These are phyloP conservation scores for Trichophyton mentagrophytes DNA, from an alignment of 2,329 filamentous ascomycete species.

Conservation along the genomic window DNA sequence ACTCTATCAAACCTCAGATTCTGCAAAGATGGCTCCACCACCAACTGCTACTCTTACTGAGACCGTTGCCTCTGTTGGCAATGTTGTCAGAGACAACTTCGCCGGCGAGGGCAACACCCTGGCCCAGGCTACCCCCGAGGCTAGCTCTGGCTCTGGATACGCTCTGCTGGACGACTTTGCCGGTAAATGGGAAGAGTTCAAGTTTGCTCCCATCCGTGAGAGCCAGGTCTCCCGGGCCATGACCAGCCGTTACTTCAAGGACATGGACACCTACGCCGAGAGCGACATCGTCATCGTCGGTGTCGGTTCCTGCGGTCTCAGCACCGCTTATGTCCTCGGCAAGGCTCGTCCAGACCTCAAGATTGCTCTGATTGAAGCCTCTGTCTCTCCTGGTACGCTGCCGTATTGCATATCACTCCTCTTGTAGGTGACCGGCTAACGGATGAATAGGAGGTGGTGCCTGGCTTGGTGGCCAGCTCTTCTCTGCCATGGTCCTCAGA, in stretches of 20 bases:
- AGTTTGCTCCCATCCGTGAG: conserved; percentile 78
- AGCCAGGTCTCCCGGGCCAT: conserved; percentile 85
- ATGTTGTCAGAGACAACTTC: conserved; percentile 30
- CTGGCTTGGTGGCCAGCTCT: conserved; percentile 88
- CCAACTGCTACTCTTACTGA: conserved; percentile 54
- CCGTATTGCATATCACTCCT: too few relatives aligned
- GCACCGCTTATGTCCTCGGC: conserved; percentile 70
- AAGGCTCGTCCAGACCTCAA: conserved; percentile 77
- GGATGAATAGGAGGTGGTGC: conserved; percentile 57
- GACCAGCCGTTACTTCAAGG: conserved; percentile 83
- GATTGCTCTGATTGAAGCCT: conserved; percentile 82
- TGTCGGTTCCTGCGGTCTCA: conserved; percentile 77
- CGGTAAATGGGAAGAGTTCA: conserved; percentile 68
- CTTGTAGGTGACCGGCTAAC: neutral
- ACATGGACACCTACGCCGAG: conserved; percentile 80
- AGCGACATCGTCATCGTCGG: conserved; percentile 89
- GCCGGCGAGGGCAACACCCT: conserved; percentile 22
- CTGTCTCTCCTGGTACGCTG: conserved; percentile 55
- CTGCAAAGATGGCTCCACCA: conserved; percentile 62
- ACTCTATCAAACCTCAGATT: too few relatives aligned
- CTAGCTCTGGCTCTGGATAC: conserved; percentile 34
- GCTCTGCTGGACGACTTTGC: conserved; percentile 53
- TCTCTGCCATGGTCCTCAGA: conserved; percentile 90
- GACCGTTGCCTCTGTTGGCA: conserved; percentile 26
- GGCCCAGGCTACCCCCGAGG: conserved; percentile 22